Percentiles rank a stretch among this genome's conserved stretches.
These are phyloP conservation scores for Emergomyces pasteurianus DNA, from an alignment of 2,329 filamentous ascomycete genomes.

Conservation along the genomic window DNA sequence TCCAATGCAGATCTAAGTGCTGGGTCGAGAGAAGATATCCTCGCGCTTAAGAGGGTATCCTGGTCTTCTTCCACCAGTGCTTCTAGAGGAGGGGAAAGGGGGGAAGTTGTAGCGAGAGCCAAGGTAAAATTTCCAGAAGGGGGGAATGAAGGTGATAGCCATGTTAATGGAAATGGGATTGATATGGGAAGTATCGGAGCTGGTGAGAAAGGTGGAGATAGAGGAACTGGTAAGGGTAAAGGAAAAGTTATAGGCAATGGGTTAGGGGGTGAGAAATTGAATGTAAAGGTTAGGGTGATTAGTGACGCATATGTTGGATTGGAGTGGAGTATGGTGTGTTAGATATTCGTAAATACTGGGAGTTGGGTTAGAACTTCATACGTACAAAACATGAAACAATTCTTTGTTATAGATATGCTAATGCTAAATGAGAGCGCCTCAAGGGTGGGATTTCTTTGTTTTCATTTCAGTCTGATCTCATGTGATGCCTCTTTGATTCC, in stretches of 20 bases:
- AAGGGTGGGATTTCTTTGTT: not conserved
- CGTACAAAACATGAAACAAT: slow-evolving; percentile 6
- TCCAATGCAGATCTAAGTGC: slow-evolving; percentile 29
- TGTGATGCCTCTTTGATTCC: not conserved
- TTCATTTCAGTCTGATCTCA: not conserved
- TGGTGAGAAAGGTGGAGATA: slow-evolving; percentile 13
- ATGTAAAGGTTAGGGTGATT: slow-evolving; percentile 53
- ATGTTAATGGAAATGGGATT: not conserved
- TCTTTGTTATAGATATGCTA: not conserved
- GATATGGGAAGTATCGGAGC: slow-evolving; percentile 16
- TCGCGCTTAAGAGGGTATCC: slow-evolving; percentile 74
- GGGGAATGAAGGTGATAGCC: not conserved
- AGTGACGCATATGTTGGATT: slow-evolving; percentile 84
- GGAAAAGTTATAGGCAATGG: slow-evolving; percentile 2
- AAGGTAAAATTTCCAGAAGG: slow-evolving; percentile 9
- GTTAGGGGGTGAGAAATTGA: slow-evolving; percentile 15
- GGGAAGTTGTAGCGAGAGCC: slow-evolving; percentile 9
- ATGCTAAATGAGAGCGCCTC: not conserved
- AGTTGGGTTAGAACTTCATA: slow-evolving; percentile 17
- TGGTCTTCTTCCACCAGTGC: slow-evolving; percentile 44
- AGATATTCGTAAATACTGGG: slow-evolving; percentile 27
- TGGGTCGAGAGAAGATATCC: slow-evolving; percentile 56
- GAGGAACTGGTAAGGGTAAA: slow-evolving; percentile 12
- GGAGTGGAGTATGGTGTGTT: slow-evolving; percentile 41
- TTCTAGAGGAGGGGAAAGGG: slow-evolving; percentile 6